Evolutionary conservation across 2,329 filamentous ascomycete species (phyloP), one percentile per base, ranked within the genome.

Genomic region (Aspergillus bombycis): DNA sequence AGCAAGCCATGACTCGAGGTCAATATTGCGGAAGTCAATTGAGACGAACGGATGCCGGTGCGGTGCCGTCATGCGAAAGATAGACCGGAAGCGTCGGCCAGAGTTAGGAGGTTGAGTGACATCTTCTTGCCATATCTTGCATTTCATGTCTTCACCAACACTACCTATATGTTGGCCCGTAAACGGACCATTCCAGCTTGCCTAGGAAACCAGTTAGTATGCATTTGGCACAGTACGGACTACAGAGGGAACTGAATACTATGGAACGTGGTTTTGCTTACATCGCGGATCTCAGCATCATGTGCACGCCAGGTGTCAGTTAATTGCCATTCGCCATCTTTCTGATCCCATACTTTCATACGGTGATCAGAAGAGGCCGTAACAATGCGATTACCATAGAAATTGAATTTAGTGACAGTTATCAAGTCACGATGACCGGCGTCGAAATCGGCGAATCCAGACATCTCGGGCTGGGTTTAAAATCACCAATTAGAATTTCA

Each of bases 101-200:
- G 86, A 88, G 63, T 85, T 84, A 0, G 90, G 89, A 1, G 91
- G 85, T 56, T 95, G 91, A 1, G 89, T 91, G 19, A 91, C 89
- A 78, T 97, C 93, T 80, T 97, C 94, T 65, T 91, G 90, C 94
- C 94, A 98, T 68, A 98, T 85, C 75, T 93, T 92, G 82, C 96
- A 93, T 77, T 90, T 89, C 72, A 94, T 92, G 72, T 97, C 94
- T 72, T 94, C 91, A 66, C 92, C 93, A 64, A 97, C 91, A 60
- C 91, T 96, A 62, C 90, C 94, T 70, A 98, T 83, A 71, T 96
- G 87, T 74, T 95, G 93, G 69, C 95, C 95, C 64, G 95, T 89
- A 67, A 92, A 94, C 0, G 93, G 91, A 1, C 93, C 92, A 62
- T 96, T 91, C 94, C 94, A 98, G 84, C 95, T 92, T 60, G 96